A percentile compares a stretch with the other conserved stretches of the same genome.
Evolutionary conservation across 179 eudicot species (phyloP).

Genomic region (Beta lomatogona): DNA sequence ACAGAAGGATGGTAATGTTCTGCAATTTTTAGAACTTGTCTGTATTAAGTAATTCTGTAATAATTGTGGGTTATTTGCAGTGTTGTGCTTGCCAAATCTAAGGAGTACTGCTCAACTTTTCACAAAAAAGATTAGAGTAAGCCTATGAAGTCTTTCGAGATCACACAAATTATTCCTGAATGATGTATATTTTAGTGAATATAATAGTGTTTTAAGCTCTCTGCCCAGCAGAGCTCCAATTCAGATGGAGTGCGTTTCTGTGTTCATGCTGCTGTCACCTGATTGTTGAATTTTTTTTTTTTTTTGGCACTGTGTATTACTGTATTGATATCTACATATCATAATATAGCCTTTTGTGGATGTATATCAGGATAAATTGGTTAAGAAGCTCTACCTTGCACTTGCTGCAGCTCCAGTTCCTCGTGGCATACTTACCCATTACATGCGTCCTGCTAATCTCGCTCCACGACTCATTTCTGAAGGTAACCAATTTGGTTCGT

Average conservation of each 20-base stretch:
- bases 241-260: background rate
- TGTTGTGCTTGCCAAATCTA: slow-evolving; percentile 86
- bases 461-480: slow-evolving; percentile 88
- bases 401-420: slow-evolving; percentile 91
- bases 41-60: slow-evolving; percentile 5
- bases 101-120: slow-evolving; percentile 82
- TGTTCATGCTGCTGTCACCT: background rate
- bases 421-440: slow-evolving; percentile 73
- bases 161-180: background rate
- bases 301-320: slow-evolving; percentile 2
- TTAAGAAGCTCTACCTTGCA: slow-evolving; percentile 90
- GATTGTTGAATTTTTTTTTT: background rate
- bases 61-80: slow-evolving; percentile 45
- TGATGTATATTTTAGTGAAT: background rate
- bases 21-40: slow-evolving; percentile 12
- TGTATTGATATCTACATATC: background rate
- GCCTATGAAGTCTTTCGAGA: slow-evolving; percentile 22
- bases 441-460: slow-evolving; percentile 72
- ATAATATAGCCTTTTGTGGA: slow-evolving; percentile 4
- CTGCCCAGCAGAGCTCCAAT: background rate
- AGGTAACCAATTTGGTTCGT: slow-evolving; percentile 44
- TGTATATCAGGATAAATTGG: slow-evolving; percentile 69
- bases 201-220: slow-evolving; percentile 8
- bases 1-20: slow-evolving; percentile 88
- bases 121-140: slow-evolving; percentile 91